Base-by-base conservation (phyloP, 2,329 filamentous ascomycete species). In the Scedosporium minutisporum region DNA sequence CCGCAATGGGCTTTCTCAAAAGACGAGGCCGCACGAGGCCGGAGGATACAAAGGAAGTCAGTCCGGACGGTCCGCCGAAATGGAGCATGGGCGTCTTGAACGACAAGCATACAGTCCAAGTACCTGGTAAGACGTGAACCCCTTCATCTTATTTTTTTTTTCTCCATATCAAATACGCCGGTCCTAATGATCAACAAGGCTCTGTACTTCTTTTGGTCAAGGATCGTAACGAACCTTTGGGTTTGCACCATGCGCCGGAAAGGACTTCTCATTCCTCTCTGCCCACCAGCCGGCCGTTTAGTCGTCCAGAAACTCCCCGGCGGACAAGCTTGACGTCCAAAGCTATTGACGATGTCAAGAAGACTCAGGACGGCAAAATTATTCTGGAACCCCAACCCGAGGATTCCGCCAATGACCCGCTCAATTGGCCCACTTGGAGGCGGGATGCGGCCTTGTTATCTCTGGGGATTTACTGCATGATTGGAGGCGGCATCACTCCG, bases 311-410 rank as follows among this genome's bases (percentile, higher is more conserved):
- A 44, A 69, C 69, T 2, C 72, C 73, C 14, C 67, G 68, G 3
- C 69, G 65, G 57, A 67, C 61, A 16, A 53, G 48, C 33, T 29
- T 53, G 21, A 23, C 10, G 29, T 38, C 27, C 18, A 55, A 33
- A 25, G 14, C 42, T 21, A 1, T 55, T 33, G 4, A 29, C 58
- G 23, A 51, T 62, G 33, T 57, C 62, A 97, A 97, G 78, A 88
- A 81, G 66, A 96, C 92, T 1, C 76, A 82, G 42, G 89, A 96
- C 71, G 92, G 92, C 16, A 83, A 85, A 65, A 91, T 97, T 68
- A 91, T 97, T 62, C 78, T 97, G 14, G 89, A 96, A 0, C 93
- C 93, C 0, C 93, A 97, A 71, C 93, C 93, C 0, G 92, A 97
- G 64, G 92, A 97, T 60, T 92, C 90, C 0, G 79, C 82, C 60